These are phyloP conservation scores for Hypoxylon sp. DNA, from an alignment of 2,329 filamentous ascomycete species.

Conservation along the genomic window DNA sequence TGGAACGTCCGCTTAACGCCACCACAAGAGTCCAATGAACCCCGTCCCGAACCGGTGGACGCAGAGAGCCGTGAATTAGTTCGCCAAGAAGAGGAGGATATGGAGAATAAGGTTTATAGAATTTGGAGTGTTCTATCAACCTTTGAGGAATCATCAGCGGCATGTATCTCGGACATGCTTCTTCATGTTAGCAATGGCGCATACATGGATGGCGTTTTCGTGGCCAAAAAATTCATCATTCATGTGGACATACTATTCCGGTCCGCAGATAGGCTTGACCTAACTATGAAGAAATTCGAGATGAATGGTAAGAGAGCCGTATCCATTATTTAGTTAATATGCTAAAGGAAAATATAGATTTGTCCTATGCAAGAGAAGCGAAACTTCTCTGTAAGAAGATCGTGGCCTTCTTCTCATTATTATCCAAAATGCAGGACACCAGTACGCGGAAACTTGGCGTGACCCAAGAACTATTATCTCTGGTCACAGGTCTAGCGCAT, in stretches of 20 bases:
- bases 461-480: constrained; percentile 96
- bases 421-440: constrained; percentile 94
- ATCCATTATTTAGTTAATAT: constrained; percentile 22
- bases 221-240: constrained; percentile 95
- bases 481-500: constrained; percentile 95
- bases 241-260: constrained; percentile 95
- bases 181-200: constrained; percentile 98
- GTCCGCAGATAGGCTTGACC: constrained; percentile 88
- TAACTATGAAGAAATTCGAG: constrained; percentile 75
- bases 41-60: constrained; percentile 63
- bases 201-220: constrained; percentile 93
- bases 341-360: constrained; percentile 65
- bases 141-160: constrained; percentile 97
- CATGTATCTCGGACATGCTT: constrained; percentile 99
- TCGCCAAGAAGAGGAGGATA: constrained; percentile 88
- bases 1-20: constrained; percentile 94
- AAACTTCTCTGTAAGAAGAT: constrained; percentile 99
- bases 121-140: constrained; percentile 98
- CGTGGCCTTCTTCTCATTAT: constrained; percentile 94
- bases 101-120: constrained; percentile 97
- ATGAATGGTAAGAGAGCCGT: constrained; percentile 76
- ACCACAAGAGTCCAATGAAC: constrained; percentile 66
- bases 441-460: constrained; percentile 93
- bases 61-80: constrained; percentile 80
- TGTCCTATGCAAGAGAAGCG: constrained; percentile 95